phyloP scores from a whole-genome alignment of 345 rosid genomes.

The Syzygium aromaticum region DNA sequence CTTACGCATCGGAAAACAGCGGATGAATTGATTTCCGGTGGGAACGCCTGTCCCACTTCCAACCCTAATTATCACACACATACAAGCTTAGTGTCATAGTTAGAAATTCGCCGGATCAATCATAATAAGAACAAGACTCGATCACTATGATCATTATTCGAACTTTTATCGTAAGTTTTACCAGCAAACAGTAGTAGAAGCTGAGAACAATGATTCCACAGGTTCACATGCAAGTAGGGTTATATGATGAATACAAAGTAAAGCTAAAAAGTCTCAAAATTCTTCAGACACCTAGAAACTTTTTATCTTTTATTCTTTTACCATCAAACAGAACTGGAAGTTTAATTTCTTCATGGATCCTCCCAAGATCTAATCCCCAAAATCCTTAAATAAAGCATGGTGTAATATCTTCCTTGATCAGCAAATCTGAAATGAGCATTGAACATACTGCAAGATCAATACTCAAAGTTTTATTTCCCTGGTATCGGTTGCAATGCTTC shows the following conservation, averaged over 20 bases:
- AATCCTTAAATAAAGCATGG: not conserved
- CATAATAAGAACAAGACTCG: not conserved
- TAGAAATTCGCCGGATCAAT: not conserved
- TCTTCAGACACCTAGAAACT: not conserved
- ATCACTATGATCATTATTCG: not conserved
- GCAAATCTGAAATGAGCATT: not conserved
- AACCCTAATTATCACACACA: slow-evolving; percentile 31
- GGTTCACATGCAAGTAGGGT: not conserved
- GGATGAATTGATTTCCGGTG: slow-evolving; percentile 44
- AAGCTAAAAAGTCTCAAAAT: not conserved
- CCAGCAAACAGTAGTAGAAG: not conserved
- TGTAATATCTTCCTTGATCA: not conserved
- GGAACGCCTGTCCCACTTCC: slow-evolving; percentile 39
- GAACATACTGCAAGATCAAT: not conserved
- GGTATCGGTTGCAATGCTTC: not conserved
- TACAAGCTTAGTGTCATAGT: not conserved
- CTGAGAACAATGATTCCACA: not conserved
- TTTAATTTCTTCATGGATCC: not conserved
- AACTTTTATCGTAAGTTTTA: not conserved
- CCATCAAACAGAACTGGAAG: not conserved
- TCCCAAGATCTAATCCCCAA: not conserved
- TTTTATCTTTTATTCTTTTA: not conserved
- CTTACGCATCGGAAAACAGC: slow-evolving; percentile 56
- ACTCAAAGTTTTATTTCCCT: not conserved
- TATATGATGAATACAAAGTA: not conserved